These are phyloP conservation scores for Plenodomus biglobosus DNA, from an alignment of 2,329 filamentous ascomycete genomes.

Conservation along the genomic window DNA sequence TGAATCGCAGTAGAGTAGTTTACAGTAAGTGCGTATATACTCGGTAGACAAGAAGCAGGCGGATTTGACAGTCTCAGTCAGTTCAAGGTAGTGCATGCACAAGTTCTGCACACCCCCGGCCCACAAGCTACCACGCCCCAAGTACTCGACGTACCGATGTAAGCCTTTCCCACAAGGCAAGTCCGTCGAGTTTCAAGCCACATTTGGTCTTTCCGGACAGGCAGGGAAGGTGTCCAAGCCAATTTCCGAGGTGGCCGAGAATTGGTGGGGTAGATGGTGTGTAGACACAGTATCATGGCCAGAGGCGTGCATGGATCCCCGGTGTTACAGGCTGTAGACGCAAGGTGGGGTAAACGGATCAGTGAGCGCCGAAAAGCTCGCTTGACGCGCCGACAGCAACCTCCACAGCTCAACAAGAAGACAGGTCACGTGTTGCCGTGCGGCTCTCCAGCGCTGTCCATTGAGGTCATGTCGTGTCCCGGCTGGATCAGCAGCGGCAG, in stretches of 20 bases:
- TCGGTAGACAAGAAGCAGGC: not conserved
- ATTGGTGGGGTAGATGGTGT: constrained; percentile 1
- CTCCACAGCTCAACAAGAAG: constrained; percentile 17
- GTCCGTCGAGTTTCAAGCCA: not conserved
- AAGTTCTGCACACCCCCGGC: not conserved
- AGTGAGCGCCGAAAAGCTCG: constrained; percentile 6
- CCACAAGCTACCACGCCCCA: not conserved
- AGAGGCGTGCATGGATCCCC: constrained; percentile 1
- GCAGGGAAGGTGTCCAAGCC: constrained; percentile 10
- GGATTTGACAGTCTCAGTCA: not conserved
- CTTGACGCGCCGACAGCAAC: constrained; percentile 4
- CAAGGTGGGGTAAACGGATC: constrained; percentile 13
- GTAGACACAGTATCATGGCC: constrained; percentile 5
- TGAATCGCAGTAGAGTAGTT: not conserved
- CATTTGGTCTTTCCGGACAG: constrained; percentile 8
- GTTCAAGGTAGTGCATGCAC: not conserved
- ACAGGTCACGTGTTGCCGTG: constrained; percentile 5
- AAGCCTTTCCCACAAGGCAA: not conserved
- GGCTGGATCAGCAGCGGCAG: constrained; percentile 5
- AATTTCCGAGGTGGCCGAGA: constrained; percentile 6
- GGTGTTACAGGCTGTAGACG: not conserved
- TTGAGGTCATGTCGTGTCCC: constrained; percentile 1
- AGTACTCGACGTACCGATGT: not conserved
- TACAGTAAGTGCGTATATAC: no score
- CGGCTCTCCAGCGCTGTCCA: no score